Percentiles rank a stretch among this genome's conserved stretches.
Conservation (phyloP, 441 rosid species). For the Omphalea diandra region DNA sequence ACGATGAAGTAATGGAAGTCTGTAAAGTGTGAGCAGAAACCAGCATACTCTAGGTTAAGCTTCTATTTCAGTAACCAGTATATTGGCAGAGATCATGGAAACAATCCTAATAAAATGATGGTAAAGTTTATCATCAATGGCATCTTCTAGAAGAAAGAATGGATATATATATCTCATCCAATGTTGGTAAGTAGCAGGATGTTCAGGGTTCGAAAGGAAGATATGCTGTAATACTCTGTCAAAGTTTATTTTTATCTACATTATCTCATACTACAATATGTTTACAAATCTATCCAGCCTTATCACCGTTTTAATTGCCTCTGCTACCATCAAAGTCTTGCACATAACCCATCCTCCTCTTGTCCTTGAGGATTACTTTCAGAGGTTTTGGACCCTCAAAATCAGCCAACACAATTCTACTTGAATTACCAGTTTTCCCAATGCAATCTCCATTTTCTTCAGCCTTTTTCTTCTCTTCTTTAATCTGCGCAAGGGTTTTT, state of each 20-base stretch:
- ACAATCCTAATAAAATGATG: background rate
- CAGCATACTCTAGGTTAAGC: background rate
- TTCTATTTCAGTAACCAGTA: background rate
- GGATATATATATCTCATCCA: background rate
- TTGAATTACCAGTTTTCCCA: conserved; percentile 16
- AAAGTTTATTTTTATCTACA: background rate
- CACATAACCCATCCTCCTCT: conserved; percentile 22
- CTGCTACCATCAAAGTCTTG: conserved; percentile 17
- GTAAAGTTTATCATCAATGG: background rate
- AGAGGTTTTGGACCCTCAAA: conserved; percentile 56
- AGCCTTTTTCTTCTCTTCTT: conserved; percentile 45
- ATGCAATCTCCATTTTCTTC: conserved; percentile 20
- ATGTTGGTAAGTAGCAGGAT: background rate
- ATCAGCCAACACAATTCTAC: conserved; percentile 23
- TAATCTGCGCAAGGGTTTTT: conserved; percentile 54
- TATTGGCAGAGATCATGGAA: background rate
- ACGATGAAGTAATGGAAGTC: background rate
- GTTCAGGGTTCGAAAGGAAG: background rate
- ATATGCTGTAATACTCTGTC: background rate
- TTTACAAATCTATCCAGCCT: background rate
- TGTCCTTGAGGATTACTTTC: conserved; percentile 54
- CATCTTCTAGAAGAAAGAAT: background rate
- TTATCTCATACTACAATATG: background rate
- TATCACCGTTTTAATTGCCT: background rate
- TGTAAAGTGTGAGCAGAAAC: background rate